These are phyloP conservation scores for Rhynchospora pubera DNA, from an alignment of 176 grass and related monocot species.

Conservation along the genomic window DNA sequence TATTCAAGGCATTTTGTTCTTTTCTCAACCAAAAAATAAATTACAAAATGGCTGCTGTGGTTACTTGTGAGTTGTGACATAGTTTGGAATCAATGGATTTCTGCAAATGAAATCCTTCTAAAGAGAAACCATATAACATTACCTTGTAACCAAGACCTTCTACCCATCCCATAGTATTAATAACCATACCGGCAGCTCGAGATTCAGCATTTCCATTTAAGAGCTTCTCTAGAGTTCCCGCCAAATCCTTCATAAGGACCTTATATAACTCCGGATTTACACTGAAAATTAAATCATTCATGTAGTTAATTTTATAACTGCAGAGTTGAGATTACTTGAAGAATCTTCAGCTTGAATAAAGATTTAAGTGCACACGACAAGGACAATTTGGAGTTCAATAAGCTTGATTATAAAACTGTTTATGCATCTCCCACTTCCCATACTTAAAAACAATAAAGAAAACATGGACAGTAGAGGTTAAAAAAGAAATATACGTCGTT, in stretches of 20 bases:
- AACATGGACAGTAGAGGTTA: not conserved
- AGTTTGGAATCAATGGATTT: not conserved
- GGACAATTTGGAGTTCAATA: not conserved
- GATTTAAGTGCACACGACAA: not conserved
- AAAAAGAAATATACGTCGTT: not conserved
- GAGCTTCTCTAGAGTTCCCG: conserved; percentile 72
- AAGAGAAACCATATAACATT: not conserved
- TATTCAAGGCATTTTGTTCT: not conserved
- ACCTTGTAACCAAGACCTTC: conserved; percentile 98
- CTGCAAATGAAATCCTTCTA: not conserved
- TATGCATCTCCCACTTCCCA: not conserved
- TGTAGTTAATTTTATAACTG: not conserved
- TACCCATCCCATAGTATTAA: conserved; percentile 99
- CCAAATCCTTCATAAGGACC: conserved; percentile 90
- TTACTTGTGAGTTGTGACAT: conserved; percentile 10
- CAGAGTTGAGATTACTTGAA: not conserved
- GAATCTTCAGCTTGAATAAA: not conserved
- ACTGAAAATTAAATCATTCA: conserved; percentile 36
- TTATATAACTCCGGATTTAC: conserved; percentile 79
- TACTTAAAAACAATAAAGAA: not conserved
- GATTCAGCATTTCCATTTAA: conserved; percentile 91
- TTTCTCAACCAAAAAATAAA: not conserved
- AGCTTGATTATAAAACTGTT: not conserved
- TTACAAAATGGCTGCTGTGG: not conserved
- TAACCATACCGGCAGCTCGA: conserved; percentile 86